Evolutionary conservation across 2,329 filamentous ascomycete species (phyloP), one percentile per base, ranked within the genome.

Genomic region (Pseudogymnoascus sp.): DNA sequence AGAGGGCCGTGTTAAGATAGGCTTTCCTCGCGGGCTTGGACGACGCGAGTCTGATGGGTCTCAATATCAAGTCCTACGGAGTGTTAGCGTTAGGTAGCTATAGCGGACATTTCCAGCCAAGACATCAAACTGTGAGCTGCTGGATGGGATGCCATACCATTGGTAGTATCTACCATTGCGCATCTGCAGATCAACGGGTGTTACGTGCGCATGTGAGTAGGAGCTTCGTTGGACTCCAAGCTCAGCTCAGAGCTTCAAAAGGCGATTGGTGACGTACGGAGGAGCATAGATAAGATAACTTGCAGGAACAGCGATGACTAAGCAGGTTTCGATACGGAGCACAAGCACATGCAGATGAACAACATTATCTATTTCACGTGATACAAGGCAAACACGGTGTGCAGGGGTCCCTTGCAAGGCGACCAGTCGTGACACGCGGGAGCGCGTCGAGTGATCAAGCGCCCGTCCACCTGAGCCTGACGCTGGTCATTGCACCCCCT

Each of bases 1-100:
- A 69, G 20, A 76, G 68, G 47, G 74, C 60, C 1, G 73, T 83
- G 62, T 82, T 82, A 57, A 90, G 72, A 70, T 89, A 90, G 30
- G 84, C 81, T 67, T 82, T 80, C 59, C 81, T 78, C n/a, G 86
- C 84, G 32, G 81, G 74, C 60, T 81, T 84, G 2, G 86, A 89
- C 59, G 81, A 76, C 61, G 81, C 76, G 65, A 81, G 71, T 64
- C 76, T 79, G 64, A 86, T 67, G 16, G 84, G 84, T 28, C 75
- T 71, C 61, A 83, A 74, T 62, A 83, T 69, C 62, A 77, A 73
- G 67, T 79, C 76, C 84, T 87, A 65, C 22, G 62, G 61, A 38
- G 25, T 20, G 50, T 22, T 35, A 25, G 22, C 5, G 22, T 25
- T 25, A 35, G 12, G 20, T 58, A 18, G 62, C 22, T 57, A 57